Percentiles rank a stretch among this genome's conserved stretches.
These are phyloP conservation scores for Aspergillus clavatus DNA, from an alignment of 2,329 filamentous ascomycete species.

Conservation along the genomic window DNA sequence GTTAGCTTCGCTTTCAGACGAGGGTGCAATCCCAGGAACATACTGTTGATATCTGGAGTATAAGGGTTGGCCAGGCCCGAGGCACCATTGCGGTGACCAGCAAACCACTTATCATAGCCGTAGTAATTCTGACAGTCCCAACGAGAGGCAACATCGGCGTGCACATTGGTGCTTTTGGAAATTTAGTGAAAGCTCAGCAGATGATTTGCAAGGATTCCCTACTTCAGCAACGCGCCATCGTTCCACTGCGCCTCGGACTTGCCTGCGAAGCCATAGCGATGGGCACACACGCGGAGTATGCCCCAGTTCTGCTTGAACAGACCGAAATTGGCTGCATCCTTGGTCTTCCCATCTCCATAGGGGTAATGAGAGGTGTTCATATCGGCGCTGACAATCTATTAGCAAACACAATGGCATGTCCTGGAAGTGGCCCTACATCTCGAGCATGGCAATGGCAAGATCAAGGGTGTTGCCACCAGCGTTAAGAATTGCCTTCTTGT, in stretches of 20 bases:
- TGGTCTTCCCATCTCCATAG: slow-evolving; percentile 21
- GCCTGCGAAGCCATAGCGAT: slow-evolving; percentile 13
- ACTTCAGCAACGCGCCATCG: slow-evolving; percentile 19
- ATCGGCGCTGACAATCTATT: background rate
- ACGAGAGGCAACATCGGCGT: slow-evolving; percentile 19
- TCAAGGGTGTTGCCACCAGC: slow-evolving; percentile 27
- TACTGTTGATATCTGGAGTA: slow-evolving; percentile 9
- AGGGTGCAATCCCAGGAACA: too few relatives aligned
- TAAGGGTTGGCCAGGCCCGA: slow-evolving; percentile 20
- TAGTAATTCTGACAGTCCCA: slow-evolving; percentile 23
- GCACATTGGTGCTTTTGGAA: slow-evolving; percentile 10
- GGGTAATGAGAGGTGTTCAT: slow-evolving; percentile 21
- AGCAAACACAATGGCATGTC: background rate
- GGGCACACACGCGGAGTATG: slow-evolving; percentile 3
- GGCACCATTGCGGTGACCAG: slow-evolving; percentile 21
- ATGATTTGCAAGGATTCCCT: background rate
- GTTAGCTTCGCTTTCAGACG: too few relatives aligned
- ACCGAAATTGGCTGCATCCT: slow-evolving; percentile 15
- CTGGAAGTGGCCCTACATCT: slow-evolving; percentile 18
- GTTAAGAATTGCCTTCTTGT: slow-evolving; percentile 22
- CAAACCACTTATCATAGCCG: slow-evolving; percentile 24
- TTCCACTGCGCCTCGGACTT: slow-evolving; percentile 17
- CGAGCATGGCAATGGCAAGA: slow-evolving; percentile 31
- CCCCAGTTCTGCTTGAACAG: slow-evolving; percentile 10
- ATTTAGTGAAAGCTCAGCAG: too few relatives aligned